These are phyloP conservation scores for Tulasnella sp. DNA, from an alignment of 768 basidiomycete genomes.

Conservation along the genomic window DNA sequence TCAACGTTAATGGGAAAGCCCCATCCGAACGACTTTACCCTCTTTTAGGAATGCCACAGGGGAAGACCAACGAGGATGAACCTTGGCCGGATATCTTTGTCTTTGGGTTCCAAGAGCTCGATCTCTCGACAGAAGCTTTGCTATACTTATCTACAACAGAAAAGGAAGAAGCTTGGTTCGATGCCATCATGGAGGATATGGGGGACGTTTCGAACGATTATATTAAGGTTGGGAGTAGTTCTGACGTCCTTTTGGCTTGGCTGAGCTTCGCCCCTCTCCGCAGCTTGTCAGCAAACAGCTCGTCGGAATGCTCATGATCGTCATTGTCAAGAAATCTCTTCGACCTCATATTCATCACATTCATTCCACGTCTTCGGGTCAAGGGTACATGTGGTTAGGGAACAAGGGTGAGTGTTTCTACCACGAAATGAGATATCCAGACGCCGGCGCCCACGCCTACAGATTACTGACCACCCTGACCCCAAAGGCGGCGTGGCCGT, in stretches of 20 bases:
- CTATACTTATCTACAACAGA: conserved; percentile 55
- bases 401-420: conserved; percentile 63
- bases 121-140: conserved; percentile 71
- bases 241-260: not conserved
- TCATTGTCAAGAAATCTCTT: conserved; percentile 57
- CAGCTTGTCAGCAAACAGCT: conserved; percentile 74
- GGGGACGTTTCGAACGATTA: conserved; percentile 61
- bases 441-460: no score
- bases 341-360: conserved; percentile 48
- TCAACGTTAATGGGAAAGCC: conserved; percentile 77
- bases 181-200: conserved; percentile 63
- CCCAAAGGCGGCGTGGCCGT: conserved; percentile 16
- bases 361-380: conserved; percentile 34
- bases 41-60: conserved; percentile 49
- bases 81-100: conserved; percentile 58
- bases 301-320: conserved; percentile 74
- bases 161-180: conserved; percentile 65
- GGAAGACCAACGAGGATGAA: not conserved
- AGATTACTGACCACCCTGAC: no score
- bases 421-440: not conserved
- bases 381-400: conserved; percentile 58
- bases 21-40: conserved; percentile 67
- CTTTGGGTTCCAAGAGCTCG: conserved; percentile 77
- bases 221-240: conserved; percentile 50
- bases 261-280: not conserved